Conservation (phyloP, 768 basidiomycete genomes). For the Leccinum rimulosum region DNA sequence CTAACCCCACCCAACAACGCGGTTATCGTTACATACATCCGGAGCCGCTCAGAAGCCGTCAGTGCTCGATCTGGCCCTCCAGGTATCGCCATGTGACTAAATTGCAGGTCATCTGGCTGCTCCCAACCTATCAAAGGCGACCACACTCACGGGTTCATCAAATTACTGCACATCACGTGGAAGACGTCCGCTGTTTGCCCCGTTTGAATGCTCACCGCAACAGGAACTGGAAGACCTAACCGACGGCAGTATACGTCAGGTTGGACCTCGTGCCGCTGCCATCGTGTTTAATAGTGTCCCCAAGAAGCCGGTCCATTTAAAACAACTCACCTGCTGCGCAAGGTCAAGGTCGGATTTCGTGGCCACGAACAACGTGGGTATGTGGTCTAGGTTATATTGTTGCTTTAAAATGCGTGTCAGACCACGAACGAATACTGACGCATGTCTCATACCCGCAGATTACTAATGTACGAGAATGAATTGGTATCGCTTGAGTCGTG, state of each 20-base stretch:
- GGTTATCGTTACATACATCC: conserved; percentile 69
- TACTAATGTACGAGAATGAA: conserved; percentile 97
- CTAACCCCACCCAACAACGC: conserved; percentile 72
- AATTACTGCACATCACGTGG: conserved; percentile 79
- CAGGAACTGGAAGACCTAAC: conserved; percentile 87
- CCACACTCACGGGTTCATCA: conserved; percentile 83
- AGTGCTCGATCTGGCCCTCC: conserved; percentile 81
- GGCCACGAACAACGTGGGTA: conserved; percentile 96
- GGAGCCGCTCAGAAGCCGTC: conserved; percentile 64
- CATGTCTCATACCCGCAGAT: conserved; percentile 68
- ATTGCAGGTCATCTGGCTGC: conserved; percentile 10
- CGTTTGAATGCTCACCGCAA: conserved; percentile 87
- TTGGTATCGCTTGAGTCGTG: conserved; percentile 99
- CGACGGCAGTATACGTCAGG: conserved; percentile 95
- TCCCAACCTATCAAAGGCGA: conserved; percentile 6
- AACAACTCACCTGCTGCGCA: conserved; percentile 73
- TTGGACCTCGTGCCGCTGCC: conserved; percentile 89
- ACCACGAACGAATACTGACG: neutral
- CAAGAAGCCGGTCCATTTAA: conserved; percentile 1
- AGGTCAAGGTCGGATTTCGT: conserved; percentile 98
- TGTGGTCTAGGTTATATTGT: conserved; percentile 94
- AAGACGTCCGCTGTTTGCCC: conserved; percentile 86
- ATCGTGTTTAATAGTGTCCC: conserved; percentile 7
- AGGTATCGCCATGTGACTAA: conserved; percentile 65
- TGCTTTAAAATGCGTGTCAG: conserved; percentile 54